Evolutionary conservation across 306 rosid species (phyloP).

Genomic region (Urtica urens): DNA sequence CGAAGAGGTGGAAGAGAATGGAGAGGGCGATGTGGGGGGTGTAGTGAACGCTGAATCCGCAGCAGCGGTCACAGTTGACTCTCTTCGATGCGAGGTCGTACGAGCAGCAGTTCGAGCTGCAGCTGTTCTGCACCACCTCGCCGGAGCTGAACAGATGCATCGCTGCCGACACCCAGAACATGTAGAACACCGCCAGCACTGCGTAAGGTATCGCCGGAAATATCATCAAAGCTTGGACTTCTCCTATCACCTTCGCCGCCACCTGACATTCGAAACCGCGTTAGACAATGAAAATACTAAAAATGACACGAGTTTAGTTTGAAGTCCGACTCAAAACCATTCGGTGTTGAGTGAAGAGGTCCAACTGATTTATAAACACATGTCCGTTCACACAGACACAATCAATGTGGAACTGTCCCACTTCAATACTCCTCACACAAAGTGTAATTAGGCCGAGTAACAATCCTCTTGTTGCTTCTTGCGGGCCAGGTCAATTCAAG

Average conservation of each 20-base stretch:
- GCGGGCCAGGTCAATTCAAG: too few relatives aligned
- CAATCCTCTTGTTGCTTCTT: too few relatives aligned
- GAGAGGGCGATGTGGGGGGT: slow-evolving; percentile 75
- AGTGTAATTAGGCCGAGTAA: too few relatives aligned
- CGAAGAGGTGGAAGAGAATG: slow-evolving; percentile 87
- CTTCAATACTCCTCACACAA: too few relatives aligned
- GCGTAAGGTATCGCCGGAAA: slow-evolving; percentile 72
- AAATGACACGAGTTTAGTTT: too few relatives aligned
- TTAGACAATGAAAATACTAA: neutral
- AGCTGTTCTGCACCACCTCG: slow-evolving; percentile 61
- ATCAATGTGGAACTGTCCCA: too few relatives aligned
- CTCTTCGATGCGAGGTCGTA: slow-evolving; percentile 55
- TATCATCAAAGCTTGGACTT: slow-evolving; percentile 74
- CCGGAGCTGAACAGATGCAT: slow-evolving; percentile 88
- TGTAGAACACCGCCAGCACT: slow-evolving; percentile 81
- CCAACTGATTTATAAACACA: too few relatives aligned
- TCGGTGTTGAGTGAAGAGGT: too few relatives aligned
- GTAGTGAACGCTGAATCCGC: slow-evolving; percentile 72
- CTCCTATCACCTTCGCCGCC: slow-evolving; percentile 92
- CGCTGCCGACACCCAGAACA: slow-evolving; percentile 83
- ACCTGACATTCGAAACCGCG: slow-evolving; percentile 31
- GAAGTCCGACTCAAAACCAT: too few relatives aligned
- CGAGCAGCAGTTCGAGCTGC: slow-evolving; percentile 71
- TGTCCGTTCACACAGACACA: too few relatives aligned
- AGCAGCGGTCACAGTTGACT: slow-evolving; percentile 66